Percentiles rank a stretch among this genome's conserved stretches.
Conservation (phyloP, 2,329 filamentous ascomycete species). For the Cryphonectria nitschkei region DNA sequence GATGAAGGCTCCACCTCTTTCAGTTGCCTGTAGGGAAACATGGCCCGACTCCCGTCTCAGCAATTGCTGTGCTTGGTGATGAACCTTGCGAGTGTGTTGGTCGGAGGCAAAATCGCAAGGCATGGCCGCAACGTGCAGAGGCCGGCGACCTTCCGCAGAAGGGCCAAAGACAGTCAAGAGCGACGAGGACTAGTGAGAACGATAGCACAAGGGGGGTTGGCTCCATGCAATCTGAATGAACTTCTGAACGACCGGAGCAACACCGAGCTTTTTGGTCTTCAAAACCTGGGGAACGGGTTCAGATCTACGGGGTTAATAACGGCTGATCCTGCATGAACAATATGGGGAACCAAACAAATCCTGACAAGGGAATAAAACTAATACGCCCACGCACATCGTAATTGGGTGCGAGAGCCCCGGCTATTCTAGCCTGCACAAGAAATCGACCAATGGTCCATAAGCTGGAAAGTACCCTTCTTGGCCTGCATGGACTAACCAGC, state of each 20-base stretch:
- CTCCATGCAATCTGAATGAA: not conserved
- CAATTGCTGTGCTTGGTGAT: not conserved
- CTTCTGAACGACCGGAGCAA: not conserved
- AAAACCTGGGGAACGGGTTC: not conserved
- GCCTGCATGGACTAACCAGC: not conserved
- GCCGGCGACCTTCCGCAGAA: not conserved
- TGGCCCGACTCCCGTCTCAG: slow-evolving; percentile 17
- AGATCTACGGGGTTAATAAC: not conserved
- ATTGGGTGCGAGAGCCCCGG: not conserved
- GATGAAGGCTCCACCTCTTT: slow-evolving; percentile 9
- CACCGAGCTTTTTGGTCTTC: not conserved
- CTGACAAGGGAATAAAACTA: not conserved
- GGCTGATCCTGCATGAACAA: not conserved
- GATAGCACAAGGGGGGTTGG: not conserved
- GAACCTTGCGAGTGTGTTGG: not conserved
- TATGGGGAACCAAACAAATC: slow-evolving; percentile 11
- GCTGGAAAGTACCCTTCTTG: not conserved
- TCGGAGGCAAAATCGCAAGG: not conserved
- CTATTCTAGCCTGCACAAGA: not conserved
- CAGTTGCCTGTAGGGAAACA: not conserved
- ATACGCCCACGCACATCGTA: not conserved
- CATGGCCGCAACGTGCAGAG: not conserved
- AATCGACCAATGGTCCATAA: not conserved
- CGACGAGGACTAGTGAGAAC: not conserved
- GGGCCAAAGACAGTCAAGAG: not conserved